Evolutionary conservation across 1,139 yeast genomes (phyloP), one percentile per base, ranked within the genome.

Genomic region (Chernovozyma sophiae-reginae): DNA sequence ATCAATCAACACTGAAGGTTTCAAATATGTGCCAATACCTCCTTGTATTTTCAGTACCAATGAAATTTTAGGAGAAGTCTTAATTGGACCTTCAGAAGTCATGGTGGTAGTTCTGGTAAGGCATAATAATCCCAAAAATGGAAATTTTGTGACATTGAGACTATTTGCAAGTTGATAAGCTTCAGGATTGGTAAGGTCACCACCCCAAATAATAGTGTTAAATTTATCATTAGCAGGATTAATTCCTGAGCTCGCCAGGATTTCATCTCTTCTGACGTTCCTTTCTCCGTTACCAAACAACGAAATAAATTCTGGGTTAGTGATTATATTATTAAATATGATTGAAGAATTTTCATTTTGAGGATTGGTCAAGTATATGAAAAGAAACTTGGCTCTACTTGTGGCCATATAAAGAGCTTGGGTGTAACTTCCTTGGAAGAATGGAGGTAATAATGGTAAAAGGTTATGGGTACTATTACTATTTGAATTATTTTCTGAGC

Each of bases 141-240:
- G 98, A 51, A 83, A 82, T 45, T 77, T 75, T 16, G 90, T 76
- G 31, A 83, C 85, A 42, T 77, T 76, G 42, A 90, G 72, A 33
- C 84, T 77, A 52, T 83, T 81, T 0, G 96, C 86, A 13, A 87
- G 79, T 51, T 87, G 95, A 52, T 79, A 82, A 1, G 94, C 86
- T 58, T 92, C 97, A 12, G 89, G 78, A 43, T 81, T 79, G 13
- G 78, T 74, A 23, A 85, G 77, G 53, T 86, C 85, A 7, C 97
- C 96, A 26, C 94, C 95, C 97, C 97, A 92, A 4, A 87, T 64
- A 3, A 87, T 51, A 36, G 72, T 72, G 37, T 76, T 75, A 25
- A 63, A 63, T 24, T 53, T 53, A 11, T 18, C 16, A 22, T 28
- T 28, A 11, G 15, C 16, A 16, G 46, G 38, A 13, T 44, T 40